These are phyloP conservation scores for Coemansia sp. DNA, from an alignment of 192 early-diverging fungal species.

Conservation along the genomic window DNA sequence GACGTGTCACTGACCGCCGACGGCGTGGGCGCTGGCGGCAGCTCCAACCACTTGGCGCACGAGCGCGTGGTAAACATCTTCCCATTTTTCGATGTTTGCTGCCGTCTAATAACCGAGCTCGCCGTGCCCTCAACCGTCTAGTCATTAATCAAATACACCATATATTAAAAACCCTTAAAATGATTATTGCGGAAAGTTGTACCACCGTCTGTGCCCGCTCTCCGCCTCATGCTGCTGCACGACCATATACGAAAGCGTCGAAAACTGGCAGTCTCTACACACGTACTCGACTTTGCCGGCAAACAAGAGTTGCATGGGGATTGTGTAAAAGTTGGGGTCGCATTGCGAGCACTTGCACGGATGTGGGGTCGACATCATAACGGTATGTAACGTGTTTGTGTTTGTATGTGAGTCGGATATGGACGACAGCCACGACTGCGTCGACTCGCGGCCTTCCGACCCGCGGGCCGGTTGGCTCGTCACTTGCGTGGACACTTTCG, in stretches of 20 bases:
- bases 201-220: constrained; percentile 51
- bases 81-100: constrained; percentile 96
- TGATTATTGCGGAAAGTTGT: constrained; percentile 42
- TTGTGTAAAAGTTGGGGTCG: constrained; percentile 51
- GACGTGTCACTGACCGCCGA: constrained; percentile 54
- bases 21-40: constrained; percentile 49
- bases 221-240: constrained; percentile 43
- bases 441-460: constrained; percentile 15
- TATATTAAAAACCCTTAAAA: too few relatives aligned
- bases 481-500: constrained; percentile 16
- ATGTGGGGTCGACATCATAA: constrained; percentile 5
- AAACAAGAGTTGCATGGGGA: constrained; percentile 32
- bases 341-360: constrained; percentile 52
- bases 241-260: constrained; percentile 22
- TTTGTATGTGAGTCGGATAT: constrained; percentile 15
- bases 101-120: constrained; percentile 90
- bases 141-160: not conserved
- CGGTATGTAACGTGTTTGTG: not conserved
- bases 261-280: constrained; percentile 49
- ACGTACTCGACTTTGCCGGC: constrained; percentile 41
- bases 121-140: constrained; percentile 62
- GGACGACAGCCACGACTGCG: constrained; percentile 16
- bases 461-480: constrained; percentile 8
- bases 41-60: constrained; percentile 52
- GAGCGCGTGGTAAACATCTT: constrained; percentile 65